Conservation (phyloP, 1,139 yeast species). For the Lodderomyces parapsilosis region DNA sequence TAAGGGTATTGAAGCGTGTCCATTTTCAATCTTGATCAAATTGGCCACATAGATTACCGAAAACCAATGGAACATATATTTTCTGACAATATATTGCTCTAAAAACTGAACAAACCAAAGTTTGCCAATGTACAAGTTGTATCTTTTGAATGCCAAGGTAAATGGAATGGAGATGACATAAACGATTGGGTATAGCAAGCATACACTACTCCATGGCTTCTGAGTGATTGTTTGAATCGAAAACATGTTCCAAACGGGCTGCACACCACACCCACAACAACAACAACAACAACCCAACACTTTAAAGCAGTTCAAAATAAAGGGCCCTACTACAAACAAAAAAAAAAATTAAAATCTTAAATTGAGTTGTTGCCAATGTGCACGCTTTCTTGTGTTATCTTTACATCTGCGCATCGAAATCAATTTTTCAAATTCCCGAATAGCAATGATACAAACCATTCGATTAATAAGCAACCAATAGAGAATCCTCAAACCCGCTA, state of each 20-base stretch:
- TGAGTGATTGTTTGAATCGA: background rate
- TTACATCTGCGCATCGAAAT: background rate
- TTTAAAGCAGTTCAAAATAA: too few relatives aligned
- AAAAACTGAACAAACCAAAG: slow-evolving; percentile 17
- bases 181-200: slow-evolving; percentile 14
- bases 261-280: too few relatives aligned
- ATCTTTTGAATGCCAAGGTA: slow-evolving; percentile 14
- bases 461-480: background rate
- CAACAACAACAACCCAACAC: too few relatives aligned
- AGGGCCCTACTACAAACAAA: too few relatives aligned
- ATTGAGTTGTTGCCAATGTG: background rate
- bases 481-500: too few relatives aligned
- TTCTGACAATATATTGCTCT: slow-evolving; percentile 23
- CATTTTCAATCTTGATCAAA: background rate
- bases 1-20: background rate
- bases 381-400: slow-evolving; percentile 1
- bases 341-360: too few relatives aligned
- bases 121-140: slow-evolving; percentile 14
- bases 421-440: background rate
- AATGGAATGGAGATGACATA: slow-evolving; percentile 20
- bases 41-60: slow-evolving; percentile 2
- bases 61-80: slow-evolving; percentile 12
- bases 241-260: background rate
- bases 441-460: background rate
- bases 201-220: slow-evolving; percentile 2